These are phyloP conservation scores for Candida easanensis DNA, from an alignment of 805 yeast genomes.

Conservation along the genomic window DNA sequence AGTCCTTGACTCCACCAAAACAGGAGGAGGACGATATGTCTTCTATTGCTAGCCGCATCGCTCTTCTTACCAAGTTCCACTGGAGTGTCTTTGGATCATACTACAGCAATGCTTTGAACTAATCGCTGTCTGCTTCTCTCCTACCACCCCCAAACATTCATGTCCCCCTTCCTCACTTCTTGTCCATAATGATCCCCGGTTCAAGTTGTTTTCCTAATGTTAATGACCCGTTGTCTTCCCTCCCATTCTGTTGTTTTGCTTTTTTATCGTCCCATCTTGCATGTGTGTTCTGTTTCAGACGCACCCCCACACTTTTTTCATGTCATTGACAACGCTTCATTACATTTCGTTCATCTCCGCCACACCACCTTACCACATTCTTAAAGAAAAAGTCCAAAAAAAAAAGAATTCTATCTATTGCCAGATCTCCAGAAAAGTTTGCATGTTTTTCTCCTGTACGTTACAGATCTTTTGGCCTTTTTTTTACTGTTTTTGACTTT, in stretches of 20 bases:
- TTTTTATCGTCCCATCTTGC: neutral
- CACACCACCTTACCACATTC: neutral
- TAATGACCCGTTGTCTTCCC: neutral
- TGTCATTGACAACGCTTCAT: no score
- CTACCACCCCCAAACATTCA: slow-evolving; percentile 1
- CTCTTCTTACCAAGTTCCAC: slow-evolving; percentile 60
- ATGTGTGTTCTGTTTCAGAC: neutral
- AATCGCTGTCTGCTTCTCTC: neutral
- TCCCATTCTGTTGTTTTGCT: neutral
- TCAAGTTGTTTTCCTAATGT: neutral
- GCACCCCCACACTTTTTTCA: neutral
- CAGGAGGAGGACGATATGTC: slow-evolving; percentile 45
- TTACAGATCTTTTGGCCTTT: no score
- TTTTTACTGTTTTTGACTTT: no score
- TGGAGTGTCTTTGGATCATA: slow-evolving; percentile 79
- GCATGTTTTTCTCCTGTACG: no score
- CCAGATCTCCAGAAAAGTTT: no score
- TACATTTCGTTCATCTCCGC: no score
- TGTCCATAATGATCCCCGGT: neutral
- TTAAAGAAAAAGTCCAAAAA: neutral
- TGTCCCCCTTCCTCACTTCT: neutral
- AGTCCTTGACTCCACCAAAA: slow-evolving; percentile 13
- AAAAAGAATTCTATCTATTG: neutral
- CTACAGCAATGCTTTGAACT: slow-evolving; percentile 34
- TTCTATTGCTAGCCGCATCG: slow-evolving; percentile 58